These are phyloP conservation scores for Septoria petroselini DNA, from an alignment of 2,329 filamentous ascomycete genomes.

Conservation along the genomic window DNA sequence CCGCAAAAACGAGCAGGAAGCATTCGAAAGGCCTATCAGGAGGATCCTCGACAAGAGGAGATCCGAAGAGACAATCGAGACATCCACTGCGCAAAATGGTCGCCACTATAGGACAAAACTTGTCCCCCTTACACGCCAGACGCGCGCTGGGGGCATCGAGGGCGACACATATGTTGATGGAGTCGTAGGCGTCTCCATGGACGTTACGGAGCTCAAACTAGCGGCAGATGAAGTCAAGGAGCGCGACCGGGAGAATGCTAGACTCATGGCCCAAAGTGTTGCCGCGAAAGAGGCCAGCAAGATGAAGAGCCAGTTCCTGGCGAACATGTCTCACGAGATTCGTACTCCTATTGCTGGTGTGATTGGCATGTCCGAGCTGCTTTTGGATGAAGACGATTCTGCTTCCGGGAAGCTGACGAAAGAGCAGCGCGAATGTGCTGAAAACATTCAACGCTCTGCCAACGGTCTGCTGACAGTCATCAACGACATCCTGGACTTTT, in stretches of 20 bases:
- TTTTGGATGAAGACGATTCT: constrained; percentile 57
- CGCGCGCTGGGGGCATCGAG: constrained; percentile 52
- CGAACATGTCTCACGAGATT: constrained; percentile 53
- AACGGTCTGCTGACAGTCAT: constrained; percentile 83
- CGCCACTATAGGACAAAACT: constrained; percentile 71
- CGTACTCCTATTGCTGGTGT: constrained; percentile 69
- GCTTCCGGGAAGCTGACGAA: constrained; percentile 51
- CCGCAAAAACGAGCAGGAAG: constrained; percentile 35
- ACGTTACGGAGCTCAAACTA: constrained; percentile 69
- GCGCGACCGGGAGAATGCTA: constrained; percentile 64
- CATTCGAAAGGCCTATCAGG: constrained; percentile 58
- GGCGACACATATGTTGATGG: constrained; percentile 60
- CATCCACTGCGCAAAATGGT: constrained; percentile 54
- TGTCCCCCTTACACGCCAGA: constrained; percentile 61
- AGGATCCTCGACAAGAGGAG: constrained; percentile 61
- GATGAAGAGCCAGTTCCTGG: constrained; percentile 75
- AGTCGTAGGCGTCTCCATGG: constrained; percentile 75
- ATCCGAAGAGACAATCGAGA: constrained; percentile 62
- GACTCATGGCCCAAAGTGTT: constrained; percentile 68
- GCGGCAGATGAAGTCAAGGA: constrained; percentile 61
- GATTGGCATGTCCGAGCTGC: constrained; percentile 73
- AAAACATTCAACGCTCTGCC: constrained; percentile 74
- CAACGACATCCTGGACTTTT: constrained; percentile 88
- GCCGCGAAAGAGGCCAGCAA: constrained; percentile 77
- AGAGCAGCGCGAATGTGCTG: constrained; percentile 72